Conservation (phyloP, 345 rosid species). For the Eucalyptus sp. region DNA sequence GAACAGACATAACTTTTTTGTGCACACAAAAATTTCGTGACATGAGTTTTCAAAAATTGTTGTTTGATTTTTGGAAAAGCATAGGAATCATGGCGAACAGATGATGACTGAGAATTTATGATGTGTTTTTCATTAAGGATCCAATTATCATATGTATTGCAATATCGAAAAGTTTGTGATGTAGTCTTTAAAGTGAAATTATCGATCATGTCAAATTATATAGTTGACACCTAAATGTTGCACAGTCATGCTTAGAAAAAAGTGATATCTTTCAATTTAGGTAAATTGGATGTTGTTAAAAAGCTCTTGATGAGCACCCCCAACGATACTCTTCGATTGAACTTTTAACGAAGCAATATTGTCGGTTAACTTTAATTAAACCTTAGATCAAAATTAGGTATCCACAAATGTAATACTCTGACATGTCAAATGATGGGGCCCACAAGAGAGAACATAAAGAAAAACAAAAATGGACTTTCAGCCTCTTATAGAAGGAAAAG, state of each 20-base stretch:
- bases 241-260: accelerated
- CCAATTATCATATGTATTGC: accelerated
- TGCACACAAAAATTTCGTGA: neutral
- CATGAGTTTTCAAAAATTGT: accelerated
- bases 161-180: accelerated
- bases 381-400: neutral
- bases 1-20: accelerated
- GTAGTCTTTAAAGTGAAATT: accelerated
- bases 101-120: neutral
- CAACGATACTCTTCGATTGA: neutral
- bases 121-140: neutral
- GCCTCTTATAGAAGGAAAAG: no score
- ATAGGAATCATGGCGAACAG: accelerated
- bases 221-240: accelerated
- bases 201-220: neutral
- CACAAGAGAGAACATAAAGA: no score
- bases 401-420: neutral
- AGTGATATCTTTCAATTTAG: neutral
- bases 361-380: neutral
- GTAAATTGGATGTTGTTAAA: neutral
- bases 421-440: no score
- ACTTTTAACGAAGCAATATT: neutral
- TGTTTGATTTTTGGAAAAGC: neutral
- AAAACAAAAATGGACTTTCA: no score
- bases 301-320: neutral